These are phyloP conservation scores for Blastosporella zonata DNA, from an alignment of 1,284 basidiomycete species.

Conservation along the genomic window DNA sequence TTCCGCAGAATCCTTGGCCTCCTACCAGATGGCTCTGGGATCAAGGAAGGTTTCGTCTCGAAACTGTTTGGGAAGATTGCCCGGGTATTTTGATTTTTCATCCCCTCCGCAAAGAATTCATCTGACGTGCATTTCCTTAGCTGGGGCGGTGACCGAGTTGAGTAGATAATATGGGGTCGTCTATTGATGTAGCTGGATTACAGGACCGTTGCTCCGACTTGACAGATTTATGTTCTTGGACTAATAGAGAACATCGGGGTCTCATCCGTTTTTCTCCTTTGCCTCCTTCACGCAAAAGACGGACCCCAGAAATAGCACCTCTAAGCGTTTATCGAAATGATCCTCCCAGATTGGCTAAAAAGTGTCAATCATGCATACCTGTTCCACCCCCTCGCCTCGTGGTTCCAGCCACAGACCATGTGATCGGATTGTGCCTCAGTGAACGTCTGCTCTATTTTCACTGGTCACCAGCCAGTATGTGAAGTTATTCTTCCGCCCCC, in stretches of 20 bases:
- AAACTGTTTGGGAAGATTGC: conserved; percentile 14
- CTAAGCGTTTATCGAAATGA: neutral
- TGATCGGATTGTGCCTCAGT: too few species aligned
- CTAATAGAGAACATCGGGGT: neutral
- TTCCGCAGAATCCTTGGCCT: conserved; percentile 11
- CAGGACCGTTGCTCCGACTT: neutral
- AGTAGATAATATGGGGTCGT: neutral
- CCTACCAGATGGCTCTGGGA: conserved; percentile 6
- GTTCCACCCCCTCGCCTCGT: neutral
- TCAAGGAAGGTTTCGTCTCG: conserved; percentile 14
- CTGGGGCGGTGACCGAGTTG: neutral
- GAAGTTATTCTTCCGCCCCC: too few species aligned
- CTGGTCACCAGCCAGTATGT: too few species aligned
- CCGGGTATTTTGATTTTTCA: conserved; percentile 3
- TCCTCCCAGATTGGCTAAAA: neutral
- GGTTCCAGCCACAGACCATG: neutral
- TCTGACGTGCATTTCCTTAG: neutral
- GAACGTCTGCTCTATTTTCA: too few species aligned
- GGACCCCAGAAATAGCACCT: too few species aligned
- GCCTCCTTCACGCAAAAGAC: neutral
- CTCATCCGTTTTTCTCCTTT: neutral
- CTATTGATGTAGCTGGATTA: neutral
- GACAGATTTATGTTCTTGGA: neutral
- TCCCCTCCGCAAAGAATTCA: neutral
- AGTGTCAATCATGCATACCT: neutral